Evolutionary conservation across 352 stramenopile genomes (phyloP), one percentile per base, ranked within the genome.

Genomic region (Sclerospora graminicola): DNA sequence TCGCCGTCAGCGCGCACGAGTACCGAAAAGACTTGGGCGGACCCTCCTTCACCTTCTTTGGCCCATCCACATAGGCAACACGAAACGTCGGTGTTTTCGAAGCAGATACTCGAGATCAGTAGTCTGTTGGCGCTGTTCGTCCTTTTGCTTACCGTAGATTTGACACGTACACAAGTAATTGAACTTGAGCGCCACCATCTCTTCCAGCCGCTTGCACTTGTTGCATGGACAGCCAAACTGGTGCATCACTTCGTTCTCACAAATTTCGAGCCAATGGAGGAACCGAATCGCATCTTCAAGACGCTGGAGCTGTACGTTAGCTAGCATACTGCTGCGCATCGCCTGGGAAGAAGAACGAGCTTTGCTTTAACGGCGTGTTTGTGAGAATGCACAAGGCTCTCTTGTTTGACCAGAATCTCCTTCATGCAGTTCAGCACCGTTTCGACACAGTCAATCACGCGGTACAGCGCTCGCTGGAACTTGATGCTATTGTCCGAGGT

Each of bases 151-250:
- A 4, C 81, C 81, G 42, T 89, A 93, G 40, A 93, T 93, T 37
- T 93, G 81, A 51, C 81, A 93, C 7, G 81, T 88, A 41, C 81
- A 93, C 1, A 93, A 41, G 51, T 93, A 93, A 49, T 90, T 90
- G 60, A 90, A 93, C 60, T 93, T 93, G 10, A 93, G 60, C 8
- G 78, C 66, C 9, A 90, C 81, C 62, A 93, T 93, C 14, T 93
- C 75, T 30, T 78, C 53, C 6, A 93, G 49, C 33, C 75, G 70
- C 40, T 85, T 84, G 46, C 81, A 93, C 45, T 86, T 87, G 63
- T 93, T 93, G 55, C 81, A 93, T n/a, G 72, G 55, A 24, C 81
- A 93, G 6, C 62, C 66, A 32, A 40, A 39, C 33, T 90, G 74
- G 45, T 93, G 81, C 81, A 90, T 93, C 15, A 70, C 60, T 41